These are phyloP conservation scores for Cryphonectria parasitica DNA, from an alignment of 2,329 filamentous ascomycete genomes.

Conservation along the genomic window DNA sequence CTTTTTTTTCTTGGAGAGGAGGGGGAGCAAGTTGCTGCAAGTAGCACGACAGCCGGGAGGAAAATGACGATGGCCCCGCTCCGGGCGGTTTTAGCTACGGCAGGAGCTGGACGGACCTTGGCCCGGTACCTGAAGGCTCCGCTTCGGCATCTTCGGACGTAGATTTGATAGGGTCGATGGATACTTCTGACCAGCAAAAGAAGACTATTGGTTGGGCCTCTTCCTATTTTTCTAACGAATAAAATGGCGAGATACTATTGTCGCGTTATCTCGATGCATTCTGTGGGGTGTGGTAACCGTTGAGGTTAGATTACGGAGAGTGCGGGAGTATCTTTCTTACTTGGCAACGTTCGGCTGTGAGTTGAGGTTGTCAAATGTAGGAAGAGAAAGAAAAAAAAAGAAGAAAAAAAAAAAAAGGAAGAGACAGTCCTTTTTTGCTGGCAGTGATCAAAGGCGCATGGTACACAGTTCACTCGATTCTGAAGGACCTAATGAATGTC, in stretches of 20 bases:
- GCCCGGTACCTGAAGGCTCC: not conserved
- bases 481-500: not conserved
- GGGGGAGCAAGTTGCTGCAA: conserved; percentile 14
- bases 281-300: not conserved
- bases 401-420: too few species aligned
- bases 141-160: not conserved
- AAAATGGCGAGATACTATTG: not conserved
- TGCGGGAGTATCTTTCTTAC: too few species aligned
- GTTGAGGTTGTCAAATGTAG: not conserved
- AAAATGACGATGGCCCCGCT: conserved; percentile 28
- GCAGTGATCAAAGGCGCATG: not conserved
- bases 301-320: too few species aligned
- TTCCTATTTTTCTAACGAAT: not conserved
- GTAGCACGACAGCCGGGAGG: conserved; percentile 27
- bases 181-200: not conserved
- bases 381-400: too few species aligned
- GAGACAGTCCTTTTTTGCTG: too few species aligned
- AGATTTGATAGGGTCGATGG: not conserved
- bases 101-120: not conserved
- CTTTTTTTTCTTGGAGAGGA: too few species aligned
- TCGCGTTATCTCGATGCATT: not conserved
- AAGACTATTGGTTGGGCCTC: not conserved
- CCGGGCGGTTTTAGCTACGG: not conserved
- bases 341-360: not conserved
- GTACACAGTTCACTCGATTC: not conserved